phyloP scores from a whole-genome alignment of 345 rosid species.

The Corchorus olitorius region DNA sequence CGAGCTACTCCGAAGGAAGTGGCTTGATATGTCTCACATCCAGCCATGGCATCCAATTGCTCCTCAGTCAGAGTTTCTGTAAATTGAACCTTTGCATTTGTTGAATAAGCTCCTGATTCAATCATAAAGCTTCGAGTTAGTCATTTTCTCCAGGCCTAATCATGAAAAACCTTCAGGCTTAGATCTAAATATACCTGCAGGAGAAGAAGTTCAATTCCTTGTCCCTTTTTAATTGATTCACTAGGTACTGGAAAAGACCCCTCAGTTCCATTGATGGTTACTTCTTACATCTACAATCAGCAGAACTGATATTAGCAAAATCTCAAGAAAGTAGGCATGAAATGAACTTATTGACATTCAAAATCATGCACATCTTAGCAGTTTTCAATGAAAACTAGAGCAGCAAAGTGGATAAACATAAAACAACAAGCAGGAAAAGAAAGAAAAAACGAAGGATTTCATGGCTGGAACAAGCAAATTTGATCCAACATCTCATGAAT shows the following conservation, averaged over 20 bases:
- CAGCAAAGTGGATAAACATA: not conserved
- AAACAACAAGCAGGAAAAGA: not conserved
- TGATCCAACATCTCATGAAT: not conserved
- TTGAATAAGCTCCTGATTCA: slow-evolving; percentile 84
- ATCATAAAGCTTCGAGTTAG: slow-evolving; percentile 29
- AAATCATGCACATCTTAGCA: not conserved
- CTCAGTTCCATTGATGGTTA: slow-evolving; percentile 98
- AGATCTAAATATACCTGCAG: slow-evolving; percentile 64
- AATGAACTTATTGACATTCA: not conserved
- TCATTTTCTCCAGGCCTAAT: slow-evolving; percentile 22
- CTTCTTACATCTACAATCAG: slow-evolving; percentile 79
- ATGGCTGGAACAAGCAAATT: too few species aligned
- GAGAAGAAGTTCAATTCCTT: slow-evolving; percentile 96
- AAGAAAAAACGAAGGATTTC: not conserved
- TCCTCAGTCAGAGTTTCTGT: slow-evolving; percentile 97
- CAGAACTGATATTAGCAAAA: not conserved
- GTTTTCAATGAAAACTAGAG: not conserved
- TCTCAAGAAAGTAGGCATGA: not conserved
- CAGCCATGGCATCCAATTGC: slow-evolving; percentile 99
- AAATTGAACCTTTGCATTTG: slow-evolving; percentile 99
- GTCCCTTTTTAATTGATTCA: slow-evolving; percentile 94
- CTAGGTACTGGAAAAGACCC: slow-evolving; percentile 98
- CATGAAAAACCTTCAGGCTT: slow-evolving; percentile 18
- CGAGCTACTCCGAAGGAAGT: slow-evolving; percentile 90
- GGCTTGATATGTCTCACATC: slow-evolving; percentile 95